These are phyloP conservation scores for Phytophthora niederhauseri DNA, from an alignment of 352 stramenopile species.

Conservation along the genomic window DNA sequence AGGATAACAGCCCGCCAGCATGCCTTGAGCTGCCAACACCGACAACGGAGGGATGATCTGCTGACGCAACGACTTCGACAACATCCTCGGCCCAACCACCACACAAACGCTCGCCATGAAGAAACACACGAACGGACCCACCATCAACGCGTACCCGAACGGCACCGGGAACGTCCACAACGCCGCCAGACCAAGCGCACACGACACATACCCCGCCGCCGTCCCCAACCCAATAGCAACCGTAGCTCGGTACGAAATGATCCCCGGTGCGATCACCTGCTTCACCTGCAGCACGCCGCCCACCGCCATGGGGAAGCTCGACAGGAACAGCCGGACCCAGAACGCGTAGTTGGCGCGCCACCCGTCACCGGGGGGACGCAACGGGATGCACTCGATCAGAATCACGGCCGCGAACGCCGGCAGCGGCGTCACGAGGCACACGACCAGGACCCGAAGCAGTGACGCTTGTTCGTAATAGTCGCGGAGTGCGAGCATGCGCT, in stretches of 20 bases:
- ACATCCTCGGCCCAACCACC: background rate
- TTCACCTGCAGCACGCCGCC: slow-evolving; percentile 3
- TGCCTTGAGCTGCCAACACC: background rate
- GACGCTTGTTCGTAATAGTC: slow-evolving; percentile 15
- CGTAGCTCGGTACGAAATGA: slow-evolving; percentile 4
- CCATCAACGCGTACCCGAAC: slow-evolving; percentile 9
- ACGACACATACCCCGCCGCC: background rate
- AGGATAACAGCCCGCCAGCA: slow-evolving; percentile 13
- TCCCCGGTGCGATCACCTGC: background rate
- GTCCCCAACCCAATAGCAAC: background rate
- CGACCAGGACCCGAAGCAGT: slow-evolving; percentile 1
- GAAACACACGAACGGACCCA: background rate
- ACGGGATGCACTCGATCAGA: slow-evolving; percentile 29
- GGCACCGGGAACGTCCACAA: slow-evolving; percentile 16
- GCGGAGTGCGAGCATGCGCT: slow-evolving; percentile 7
- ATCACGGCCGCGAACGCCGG: slow-evolving; percentile 16
- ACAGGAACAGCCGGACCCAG: slow-evolving; percentile 31
- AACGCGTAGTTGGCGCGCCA: slow-evolving; percentile 31
- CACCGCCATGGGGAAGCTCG: slow-evolving; percentile 7
- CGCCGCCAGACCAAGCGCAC: slow-evolving; percentile 9
- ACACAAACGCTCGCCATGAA: background rate
- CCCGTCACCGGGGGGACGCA: slow-evolving; percentile 12
- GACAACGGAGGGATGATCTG: background rate
- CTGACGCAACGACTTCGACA: background rate
- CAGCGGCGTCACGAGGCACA: slow-evolving; percentile 7